Conservation (phyloP, 768 basidiomycete genomes). For the Lactarius pseudohatsudake region DNA sequence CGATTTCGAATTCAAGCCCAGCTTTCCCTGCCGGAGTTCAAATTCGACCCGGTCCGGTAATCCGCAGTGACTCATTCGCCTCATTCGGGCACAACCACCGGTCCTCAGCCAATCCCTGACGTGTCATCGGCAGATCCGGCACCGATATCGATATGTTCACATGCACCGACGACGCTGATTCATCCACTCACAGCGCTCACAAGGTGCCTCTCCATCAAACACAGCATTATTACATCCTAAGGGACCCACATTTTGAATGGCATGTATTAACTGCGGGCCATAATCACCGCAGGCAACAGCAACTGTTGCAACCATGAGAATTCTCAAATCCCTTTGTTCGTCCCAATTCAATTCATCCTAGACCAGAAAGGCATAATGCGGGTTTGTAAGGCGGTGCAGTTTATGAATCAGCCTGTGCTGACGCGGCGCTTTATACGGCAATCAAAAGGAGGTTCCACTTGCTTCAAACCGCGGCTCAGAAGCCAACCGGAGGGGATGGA, state of each 20-base stretch:
- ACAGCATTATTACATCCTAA: slow-evolving; percentile 16
- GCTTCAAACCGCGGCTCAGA: neutral
- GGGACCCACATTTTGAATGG: neutral
- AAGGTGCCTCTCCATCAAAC: neutral
- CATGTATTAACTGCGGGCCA: neutral
- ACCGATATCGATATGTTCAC: slow-evolving; percentile 4
- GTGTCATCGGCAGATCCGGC: slow-evolving; percentile 17
- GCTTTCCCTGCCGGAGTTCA: neutral
- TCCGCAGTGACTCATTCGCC: slow-evolving; percentile 9
- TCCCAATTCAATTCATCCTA: neutral
- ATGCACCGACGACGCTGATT: slow-evolving; percentile 15
- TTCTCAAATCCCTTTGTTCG: neutral
- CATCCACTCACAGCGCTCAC: slow-evolving; percentile 13
- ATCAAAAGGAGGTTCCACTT: slow-evolving; percentile 10
- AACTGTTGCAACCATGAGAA: neutral
- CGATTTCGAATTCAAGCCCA: slow-evolving; percentile 29
- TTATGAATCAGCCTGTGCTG: slow-evolving; percentile 18
- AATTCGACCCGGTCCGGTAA: neutral
- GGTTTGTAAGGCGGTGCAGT: slow-evolving; percentile 6
- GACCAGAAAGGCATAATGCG: neutral
- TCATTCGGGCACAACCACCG: slow-evolving; percentile 16
- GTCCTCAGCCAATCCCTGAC: slow-evolving; percentile 7
- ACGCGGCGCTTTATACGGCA: neutral
- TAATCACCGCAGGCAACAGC: neutral
- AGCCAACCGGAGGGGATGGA: neutral